A percentile compares a stretch with the other conserved stretches of the same genome.
phyloP scores from a whole-genome alignment of 768 basidiomycete species.

The Pisolithus albus region DNA sequence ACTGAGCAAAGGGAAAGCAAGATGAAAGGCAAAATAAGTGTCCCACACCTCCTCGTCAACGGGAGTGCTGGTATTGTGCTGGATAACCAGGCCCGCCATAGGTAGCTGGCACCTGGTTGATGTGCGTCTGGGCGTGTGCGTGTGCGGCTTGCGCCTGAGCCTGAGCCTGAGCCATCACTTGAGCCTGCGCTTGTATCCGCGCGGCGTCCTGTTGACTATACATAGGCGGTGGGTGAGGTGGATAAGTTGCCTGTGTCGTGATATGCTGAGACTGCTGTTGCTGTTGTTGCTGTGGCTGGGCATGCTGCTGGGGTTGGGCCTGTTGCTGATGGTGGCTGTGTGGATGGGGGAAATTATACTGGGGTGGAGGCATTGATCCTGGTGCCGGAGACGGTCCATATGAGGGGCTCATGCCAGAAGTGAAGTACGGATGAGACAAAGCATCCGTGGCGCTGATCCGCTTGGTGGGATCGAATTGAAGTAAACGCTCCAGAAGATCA shows the following conservation, averaged over 20 bases:
- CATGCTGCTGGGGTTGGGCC: conserved; percentile 38
- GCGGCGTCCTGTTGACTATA: conserved; percentile 28
- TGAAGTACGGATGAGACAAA: conserved; percentile 88
- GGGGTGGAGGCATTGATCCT: conserved; percentile 60
- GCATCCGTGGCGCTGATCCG: conserved; percentile 90
- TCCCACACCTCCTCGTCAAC: conserved; percentile 11
- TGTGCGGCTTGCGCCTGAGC: conserved; percentile 32
- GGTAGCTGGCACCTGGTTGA: conserved; percentile 16
- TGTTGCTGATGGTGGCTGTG: conserved; percentile 45
- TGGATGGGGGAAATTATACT: conserved; percentile 59
- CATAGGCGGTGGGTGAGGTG: conserved; percentile 27
- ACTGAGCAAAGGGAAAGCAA: neutral
- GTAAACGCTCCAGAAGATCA: conserved; percentile 87
- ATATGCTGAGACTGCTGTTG: neutral
- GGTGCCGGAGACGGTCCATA: conserved; percentile 31
- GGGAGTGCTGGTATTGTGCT: conserved; percentile 27
- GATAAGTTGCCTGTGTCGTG: conserved; percentile 20
- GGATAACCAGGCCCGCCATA: conserved; percentile 23
- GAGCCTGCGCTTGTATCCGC: conserved; percentile 35
- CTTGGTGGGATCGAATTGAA: conserved; percentile 93
- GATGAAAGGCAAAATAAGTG: neutral
- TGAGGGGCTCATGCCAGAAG: conserved; percentile 36
- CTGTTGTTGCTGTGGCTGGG: conserved; percentile 32
- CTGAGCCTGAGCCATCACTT: conserved; percentile 26
- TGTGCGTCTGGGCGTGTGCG: conserved; percentile 31